Evolutionary conservation across 2,329 filamentous ascomycete genomes (phyloP).

Genomic region (Fusarium sp.): DNA sequence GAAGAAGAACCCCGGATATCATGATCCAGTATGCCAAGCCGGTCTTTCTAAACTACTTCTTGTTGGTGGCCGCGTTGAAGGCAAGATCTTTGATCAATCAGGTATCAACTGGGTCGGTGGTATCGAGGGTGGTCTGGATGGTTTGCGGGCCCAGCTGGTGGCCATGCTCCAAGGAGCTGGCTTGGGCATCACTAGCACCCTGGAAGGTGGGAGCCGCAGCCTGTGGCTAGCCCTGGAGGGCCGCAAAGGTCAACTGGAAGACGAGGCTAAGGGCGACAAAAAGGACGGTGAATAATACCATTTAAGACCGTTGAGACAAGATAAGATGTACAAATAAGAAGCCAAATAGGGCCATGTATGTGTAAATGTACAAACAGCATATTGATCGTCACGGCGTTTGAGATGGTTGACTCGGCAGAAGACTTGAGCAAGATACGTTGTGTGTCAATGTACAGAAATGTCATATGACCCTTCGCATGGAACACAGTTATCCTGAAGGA

Average conservation of each 20-base stretch:
- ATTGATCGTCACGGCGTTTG: slow-evolving; percentile 16
- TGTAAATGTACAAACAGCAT: slow-evolving; percentile 47
- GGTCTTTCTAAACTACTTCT: slow-evolving; percentile 89
- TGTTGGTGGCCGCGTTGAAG: slow-evolving; percentile 88
- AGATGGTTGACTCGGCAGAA: background rate
- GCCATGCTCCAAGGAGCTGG: slow-evolving; percentile 84
- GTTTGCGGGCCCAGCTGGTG: slow-evolving; percentile 84
- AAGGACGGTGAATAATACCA: slow-evolving; percentile 30
- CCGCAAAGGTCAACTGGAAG: slow-evolving; percentile 82
- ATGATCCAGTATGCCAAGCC: slow-evolving; percentile 82
- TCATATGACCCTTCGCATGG: background rate
- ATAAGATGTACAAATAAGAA: slow-evolving; percentile 35
- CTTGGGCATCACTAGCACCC: slow-evolving; percentile 78
- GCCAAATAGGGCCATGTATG: slow-evolving; percentile 39
- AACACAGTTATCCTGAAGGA: background rate
- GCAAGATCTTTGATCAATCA: slow-evolving; percentile 82
- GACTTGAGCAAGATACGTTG: background rate
- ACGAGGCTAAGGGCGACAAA: slow-evolving; percentile 53
- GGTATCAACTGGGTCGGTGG: slow-evolving; percentile 75
- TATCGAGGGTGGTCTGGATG: slow-evolving; percentile 84
- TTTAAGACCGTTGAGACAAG: background rate
- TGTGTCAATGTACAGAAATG: background rate
- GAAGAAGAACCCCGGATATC: slow-evolving; percentile 81
- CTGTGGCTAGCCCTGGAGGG: slow-evolving; percentile 91
- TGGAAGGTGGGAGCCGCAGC: slow-evolving; percentile 84